Base-by-base conservation (phyloP, 805 yeast species). In the Lipomyces kockii region DNA sequence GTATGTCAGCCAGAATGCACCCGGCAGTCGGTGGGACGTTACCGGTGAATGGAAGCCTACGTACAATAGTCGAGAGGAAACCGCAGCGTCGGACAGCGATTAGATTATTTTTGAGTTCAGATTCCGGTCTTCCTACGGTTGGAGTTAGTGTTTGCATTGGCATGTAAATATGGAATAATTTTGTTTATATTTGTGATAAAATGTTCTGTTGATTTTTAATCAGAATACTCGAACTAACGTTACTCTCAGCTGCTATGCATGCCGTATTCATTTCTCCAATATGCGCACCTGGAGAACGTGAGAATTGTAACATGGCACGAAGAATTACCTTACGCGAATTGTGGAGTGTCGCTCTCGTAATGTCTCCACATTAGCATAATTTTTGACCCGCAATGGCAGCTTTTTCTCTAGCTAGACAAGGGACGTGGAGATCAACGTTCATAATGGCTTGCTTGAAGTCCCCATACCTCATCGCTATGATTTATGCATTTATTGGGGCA, bases 21-120 rank as follows among this genome's bases (percentile, higher is more conserved):
- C 87, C 67, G 97, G 98, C 0, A 88, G 95, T 53, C 83, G 99
- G 76, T 95, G 97, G 97, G 99, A 95, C 76, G 81, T 95, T 53
- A 82, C 83, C 43, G 86, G 89, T 64, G 89, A 89, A 74, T 94
- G 97, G 95, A 37, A 60, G 56, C 61, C 63, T 2, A 63, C 39
- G 63, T 34, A 22, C 20, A 20, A 22, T 43, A 17, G 49, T 43
- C 20, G 22, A 43, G 49, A 43, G 3, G 49, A 17, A 6, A 43
- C 49, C 20, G 11, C 49, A n/a, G 49, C 8, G 20, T 43, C 49
- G 22, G 20, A 43, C 8, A n/a, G 20, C 20, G 8, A 17, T 17
- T 17, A 43, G 22, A 43, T 43, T 17, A 43, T 35, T 35, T n/a
- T 35, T 35, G 39, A 43, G 49, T 43, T 17, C 3, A 5, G 20